A percentile compares a stretch with the other conserved stretches of the same genome.
Conservation (phyloP, 495 filamentous ascomycete species). For the Penicillium waksmanii region DNA sequence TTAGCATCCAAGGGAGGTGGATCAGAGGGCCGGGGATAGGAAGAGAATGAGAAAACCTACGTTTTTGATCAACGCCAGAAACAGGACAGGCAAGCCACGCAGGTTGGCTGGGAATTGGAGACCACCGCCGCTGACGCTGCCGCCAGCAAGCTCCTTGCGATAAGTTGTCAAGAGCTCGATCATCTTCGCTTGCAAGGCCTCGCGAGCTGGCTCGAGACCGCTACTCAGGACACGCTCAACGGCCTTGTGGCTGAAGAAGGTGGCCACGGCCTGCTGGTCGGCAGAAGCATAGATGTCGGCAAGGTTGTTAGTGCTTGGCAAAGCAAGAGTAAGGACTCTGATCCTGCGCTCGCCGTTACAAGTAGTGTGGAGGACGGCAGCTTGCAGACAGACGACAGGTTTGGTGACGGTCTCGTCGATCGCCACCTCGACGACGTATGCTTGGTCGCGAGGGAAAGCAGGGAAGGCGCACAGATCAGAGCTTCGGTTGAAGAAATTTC, state of each 20-base stretch:
- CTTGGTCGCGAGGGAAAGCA: conserved; percentile 95
- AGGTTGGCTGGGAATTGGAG: conserved; percentile 94
- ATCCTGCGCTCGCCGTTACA: conserved; percentile 97
- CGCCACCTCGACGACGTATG: conserved; percentile 98
- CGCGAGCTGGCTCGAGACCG: conserved; percentile 87
- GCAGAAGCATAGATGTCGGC: conserved; percentile 94
- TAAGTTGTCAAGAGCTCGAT: conserved; percentile 95
- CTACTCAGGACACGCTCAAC: conserved; percentile 86
- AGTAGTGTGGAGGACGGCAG: conserved; percentile 96
- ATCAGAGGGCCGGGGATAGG: not conserved
- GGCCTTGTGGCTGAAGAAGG: conserved; percentile 96
- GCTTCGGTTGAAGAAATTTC: conserved; percentile 98
- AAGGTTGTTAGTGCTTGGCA: conserved; percentile 88
- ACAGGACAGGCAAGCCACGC: conserved; percentile 82
- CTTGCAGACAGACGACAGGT: conserved; percentile 91
- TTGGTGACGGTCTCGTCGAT: conserved; percentile 96
- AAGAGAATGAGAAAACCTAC: conserved; percentile 47
- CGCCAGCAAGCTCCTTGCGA: conserved; percentile 93
- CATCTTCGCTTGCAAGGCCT: conserved; percentile 85
- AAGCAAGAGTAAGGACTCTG: conserved; percentile 87
- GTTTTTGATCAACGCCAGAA: conserved; percentile 94
- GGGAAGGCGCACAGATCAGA: conserved; percentile 98
- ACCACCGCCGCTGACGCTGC: conserved; percentile 89
- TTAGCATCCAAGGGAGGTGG: conserved; percentile 15
- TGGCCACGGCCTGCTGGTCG: conserved; percentile 89